Conservation (phyloP, 2,329 filamentous ascomycete genomes). For the Chaetomium sp. region DNA sequence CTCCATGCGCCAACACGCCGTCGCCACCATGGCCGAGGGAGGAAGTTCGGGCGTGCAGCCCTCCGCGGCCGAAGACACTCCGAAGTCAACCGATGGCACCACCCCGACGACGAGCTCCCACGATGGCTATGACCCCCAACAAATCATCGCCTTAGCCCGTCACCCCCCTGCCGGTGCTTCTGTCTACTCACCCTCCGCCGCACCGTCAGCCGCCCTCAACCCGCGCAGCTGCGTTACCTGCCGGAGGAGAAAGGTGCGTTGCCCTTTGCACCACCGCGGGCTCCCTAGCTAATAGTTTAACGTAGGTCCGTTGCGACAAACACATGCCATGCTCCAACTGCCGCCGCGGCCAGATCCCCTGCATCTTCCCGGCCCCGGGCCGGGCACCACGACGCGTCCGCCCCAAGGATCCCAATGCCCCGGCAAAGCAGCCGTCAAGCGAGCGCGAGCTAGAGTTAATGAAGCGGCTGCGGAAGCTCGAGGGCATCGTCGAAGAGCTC, state of each 20-base stretch:
- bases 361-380: constrained; percentile 73
- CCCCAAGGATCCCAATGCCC: constrained; percentile 65
- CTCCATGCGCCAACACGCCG: neutral
- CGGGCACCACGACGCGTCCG: constrained; percentile 69
- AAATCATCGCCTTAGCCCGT: constrained; percentile 35
- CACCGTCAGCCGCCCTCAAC: constrained; percentile 44
- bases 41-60: constrained; percentile 17
- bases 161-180: constrained; percentile 36
- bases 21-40: constrained; percentile 28
- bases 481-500: constrained; percentile 73
- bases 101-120: constrained; percentile 23
- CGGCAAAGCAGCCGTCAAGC: constrained; percentile 59
- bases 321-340: constrained; percentile 76
- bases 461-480: constrained; percentile 70
- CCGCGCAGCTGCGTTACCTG: constrained; percentile 55
- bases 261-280: neutral
- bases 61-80: constrained; percentile 25
- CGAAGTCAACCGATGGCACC: constrained; percentile 17
- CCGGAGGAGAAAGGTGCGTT: constrained; percentile 38
- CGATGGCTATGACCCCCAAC: constrained; percentile 35
- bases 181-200: constrained; percentile 35
- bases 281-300: neutral
- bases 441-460: constrained; percentile 69
- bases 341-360: constrained; percentile 68
- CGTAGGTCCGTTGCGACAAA: constrained; percentile 77